These are phyloP conservation scores for Elongisporangium anandrum DNA, from an alignment of 352 stramenopile genomes.

Conservation along the genomic window DNA sequence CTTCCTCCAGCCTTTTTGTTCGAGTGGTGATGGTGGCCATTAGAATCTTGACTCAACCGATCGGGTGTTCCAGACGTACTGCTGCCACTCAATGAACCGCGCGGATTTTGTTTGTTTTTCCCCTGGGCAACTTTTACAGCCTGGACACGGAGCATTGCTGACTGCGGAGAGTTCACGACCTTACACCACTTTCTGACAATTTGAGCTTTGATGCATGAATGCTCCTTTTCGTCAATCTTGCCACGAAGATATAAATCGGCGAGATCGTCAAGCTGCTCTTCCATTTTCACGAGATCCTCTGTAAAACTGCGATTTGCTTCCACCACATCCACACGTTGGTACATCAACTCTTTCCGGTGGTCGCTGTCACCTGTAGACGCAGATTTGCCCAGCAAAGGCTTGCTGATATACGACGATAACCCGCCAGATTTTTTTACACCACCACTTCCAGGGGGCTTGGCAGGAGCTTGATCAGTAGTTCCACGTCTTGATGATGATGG, in stretches of 20 bases:
- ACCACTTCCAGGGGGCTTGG: slow-evolving; percentile 2
- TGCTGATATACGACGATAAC: slow-evolving; percentile 67
- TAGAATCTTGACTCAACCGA: neutral
- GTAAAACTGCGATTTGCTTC: slow-evolving; percentile 61
- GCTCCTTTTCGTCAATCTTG: slow-evolving; percentile 83
- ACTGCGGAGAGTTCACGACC: slow-evolving; percentile 73
- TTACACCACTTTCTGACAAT: slow-evolving; percentile 83
- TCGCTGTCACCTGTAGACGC: slow-evolving; percentile 14
- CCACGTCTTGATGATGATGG: slow-evolving; percentile 21
- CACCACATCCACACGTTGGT: slow-evolving; percentile 67
- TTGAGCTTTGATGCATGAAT: slow-evolving; percentile 77
- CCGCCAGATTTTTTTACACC: slow-evolving; percentile 12
- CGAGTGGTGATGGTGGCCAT: neutral
- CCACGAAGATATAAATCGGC: slow-evolving; percentile 63
- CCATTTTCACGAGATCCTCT: slow-evolving; percentile 73
- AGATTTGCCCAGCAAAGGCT: slow-evolving; percentile 32
- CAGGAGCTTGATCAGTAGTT: slow-evolving; percentile 1
- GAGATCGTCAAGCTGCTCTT: slow-evolving; percentile 74
- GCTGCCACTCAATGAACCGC: slow-evolving; percentile 11
- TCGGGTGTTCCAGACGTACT: neutral
- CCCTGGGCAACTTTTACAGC: slow-evolving; percentile 29
- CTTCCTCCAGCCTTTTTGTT: slow-evolving; percentile 16
- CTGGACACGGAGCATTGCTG: slow-evolving; percentile 68
- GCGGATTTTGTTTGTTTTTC: neutral
- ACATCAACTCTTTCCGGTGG: slow-evolving; percentile 42